phyloP scores from a whole-genome alignment of 192 early-diverging fungal genomes.

The Helicostylum pulchrum region DNA sequence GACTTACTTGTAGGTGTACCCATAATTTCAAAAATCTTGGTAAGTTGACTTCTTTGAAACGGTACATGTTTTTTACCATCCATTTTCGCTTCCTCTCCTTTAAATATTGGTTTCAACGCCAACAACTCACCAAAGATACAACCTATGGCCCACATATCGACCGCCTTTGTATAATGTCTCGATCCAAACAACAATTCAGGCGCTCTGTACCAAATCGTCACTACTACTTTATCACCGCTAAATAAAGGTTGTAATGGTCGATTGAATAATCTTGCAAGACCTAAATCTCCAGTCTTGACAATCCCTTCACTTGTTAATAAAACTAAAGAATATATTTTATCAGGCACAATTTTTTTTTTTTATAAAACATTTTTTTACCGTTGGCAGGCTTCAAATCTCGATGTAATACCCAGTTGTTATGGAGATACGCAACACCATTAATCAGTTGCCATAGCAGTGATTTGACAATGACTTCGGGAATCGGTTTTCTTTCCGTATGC shows the following conservation, averaged over 20 bases:
- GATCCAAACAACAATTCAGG: constrained; percentile 89
- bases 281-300: constrained; percentile 93
- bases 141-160: constrained; percentile 78
- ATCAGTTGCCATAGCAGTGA: constrained; percentile 87
- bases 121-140: constrained; percentile 96
- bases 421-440: constrained; percentile 84
- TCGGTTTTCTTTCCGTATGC: constrained; percentile 73
- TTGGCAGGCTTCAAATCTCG: constrained; percentile 95
- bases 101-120: constrained; percentile 77
- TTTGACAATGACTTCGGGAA: constrained; percentile 83
- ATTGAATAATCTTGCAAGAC: constrained; percentile 79
- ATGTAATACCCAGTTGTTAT: constrained; percentile 82
- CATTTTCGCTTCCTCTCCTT: constrained; percentile 87
- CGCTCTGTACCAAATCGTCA: constrained; percentile 96
- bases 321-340: constrained; percentile 37
- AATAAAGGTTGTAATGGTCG: constrained; percentile 75
- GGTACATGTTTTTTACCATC: constrained; percentile 78
- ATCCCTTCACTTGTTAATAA: constrained; percentile 84
- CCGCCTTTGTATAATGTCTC: constrained; percentile 83
- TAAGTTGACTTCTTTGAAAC: constrained; percentile 83
- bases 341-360: background rate
- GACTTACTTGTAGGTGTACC: constrained; percentile 75
- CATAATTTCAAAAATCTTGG: constrained; percentile 80
- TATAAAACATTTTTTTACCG: constrained; percentile 15
- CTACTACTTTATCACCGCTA: constrained; percentile 82